These are phyloP conservation scores for Catharanthus roseus DNA, from an alignment of 257 asterid species.

Conservation along the genomic window DNA sequence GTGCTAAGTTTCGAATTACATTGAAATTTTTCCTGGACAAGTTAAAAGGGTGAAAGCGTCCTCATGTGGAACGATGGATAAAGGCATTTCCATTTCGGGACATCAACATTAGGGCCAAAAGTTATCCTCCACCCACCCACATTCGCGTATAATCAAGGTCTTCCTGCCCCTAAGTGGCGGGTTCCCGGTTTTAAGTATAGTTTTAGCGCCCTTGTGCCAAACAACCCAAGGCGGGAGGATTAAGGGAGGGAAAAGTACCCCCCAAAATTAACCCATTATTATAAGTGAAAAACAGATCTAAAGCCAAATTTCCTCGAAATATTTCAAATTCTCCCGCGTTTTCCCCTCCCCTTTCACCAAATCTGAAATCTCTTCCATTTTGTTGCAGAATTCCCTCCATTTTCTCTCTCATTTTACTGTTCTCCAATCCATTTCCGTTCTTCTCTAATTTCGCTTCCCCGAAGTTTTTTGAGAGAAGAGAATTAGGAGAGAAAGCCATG, in stretches of 20 bases:
- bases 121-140: no score
- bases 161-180: no score
- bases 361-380: background rate
- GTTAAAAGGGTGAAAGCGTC: no score
- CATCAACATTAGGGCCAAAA: no score
- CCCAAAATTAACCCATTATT: background rate
- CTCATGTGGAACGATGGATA: no score
- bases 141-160: no score
- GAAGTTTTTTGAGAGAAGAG: background rate
- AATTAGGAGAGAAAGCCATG: slow-evolving; percentile 24
- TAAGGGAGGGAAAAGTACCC: background rate
- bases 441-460: background rate
- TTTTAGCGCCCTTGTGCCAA: no score
- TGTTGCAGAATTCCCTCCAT: background rate
- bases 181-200: no score
- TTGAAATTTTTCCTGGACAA: no score
- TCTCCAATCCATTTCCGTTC: background rate
- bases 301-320: slow-evolving; percentile 13
- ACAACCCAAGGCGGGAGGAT: background rate
- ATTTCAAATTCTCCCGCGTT: slow-evolving; percentile 54
- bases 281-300: no score
- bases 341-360: background rate
- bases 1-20: no score
- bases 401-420: slow-evolving; percentile 1
- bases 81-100: no score